A percentile compares a stretch with the other conserved stretches of the same genome.
These are phyloP conservation scores for Coemansia sp. DNA, from an alignment of 192 early-diverging fungal genomes.

Conservation along the genomic window DNA sequence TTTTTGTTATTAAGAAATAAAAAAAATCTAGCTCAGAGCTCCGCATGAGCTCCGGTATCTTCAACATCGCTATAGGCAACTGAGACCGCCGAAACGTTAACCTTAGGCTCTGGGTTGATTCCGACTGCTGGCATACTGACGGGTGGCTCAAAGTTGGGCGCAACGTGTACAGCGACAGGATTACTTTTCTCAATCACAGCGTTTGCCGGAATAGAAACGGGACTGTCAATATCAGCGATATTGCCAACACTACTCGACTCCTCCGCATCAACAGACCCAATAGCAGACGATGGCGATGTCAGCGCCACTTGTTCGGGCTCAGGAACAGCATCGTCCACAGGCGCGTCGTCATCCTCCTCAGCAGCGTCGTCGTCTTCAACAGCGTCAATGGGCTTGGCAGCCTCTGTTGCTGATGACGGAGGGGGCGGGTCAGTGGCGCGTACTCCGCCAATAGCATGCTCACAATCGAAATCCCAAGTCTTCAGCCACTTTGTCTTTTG, in stretches of 20 bases:
- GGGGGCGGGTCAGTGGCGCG: slow-evolving; percentile 30
- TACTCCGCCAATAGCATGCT: slow-evolving; percentile 48
- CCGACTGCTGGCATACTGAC: background rate
- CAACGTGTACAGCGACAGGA: background rate
- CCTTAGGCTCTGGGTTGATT: background rate
- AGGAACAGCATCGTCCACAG: background rate
- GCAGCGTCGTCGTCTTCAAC: background rate
- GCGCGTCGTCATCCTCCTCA: background rate
- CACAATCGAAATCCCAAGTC: slow-evolving; percentile 85
- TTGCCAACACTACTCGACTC: background rate
- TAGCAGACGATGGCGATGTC: background rate
- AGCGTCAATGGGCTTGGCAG: background rate
- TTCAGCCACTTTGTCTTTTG: slow-evolving; percentile 70
- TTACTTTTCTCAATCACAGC: background rate
- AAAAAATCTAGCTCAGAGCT: background rate
- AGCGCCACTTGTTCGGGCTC: slow-evolving; percentile 3
- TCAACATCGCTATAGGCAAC: slow-evolving; percentile 3
- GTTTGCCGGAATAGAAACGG: background rate
- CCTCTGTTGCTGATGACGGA: background rate
- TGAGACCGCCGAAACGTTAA: background rate
- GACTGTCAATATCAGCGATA: slow-evolving; percentile 9
- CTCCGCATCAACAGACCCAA: background rate
- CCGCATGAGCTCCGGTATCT: background rate
- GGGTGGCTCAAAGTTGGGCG: slow-evolving; percentile 3
- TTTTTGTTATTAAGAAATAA: background rate